Evolutionary conservation across 768 basidiomycete genomes (phyloP).

Genomic region (Candolleomyces eurysporus): DNA sequence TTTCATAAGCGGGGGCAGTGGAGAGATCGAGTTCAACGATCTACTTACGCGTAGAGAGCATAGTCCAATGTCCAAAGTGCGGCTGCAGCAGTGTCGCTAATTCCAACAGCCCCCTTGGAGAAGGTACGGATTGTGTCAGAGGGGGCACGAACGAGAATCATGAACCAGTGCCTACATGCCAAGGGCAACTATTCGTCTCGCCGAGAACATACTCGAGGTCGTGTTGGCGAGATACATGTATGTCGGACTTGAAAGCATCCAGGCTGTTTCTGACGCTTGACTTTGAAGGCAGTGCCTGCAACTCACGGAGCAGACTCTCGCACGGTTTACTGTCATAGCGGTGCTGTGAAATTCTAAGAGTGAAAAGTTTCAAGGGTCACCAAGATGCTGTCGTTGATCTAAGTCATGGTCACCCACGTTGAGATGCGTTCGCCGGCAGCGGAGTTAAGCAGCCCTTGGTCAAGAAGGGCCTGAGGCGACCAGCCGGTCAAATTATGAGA

Average conservation of each 20-base stretch:
- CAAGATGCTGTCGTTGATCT: neutral
- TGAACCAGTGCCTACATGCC: conserved; percentile 29
- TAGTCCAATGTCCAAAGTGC: conserved; percentile 71
- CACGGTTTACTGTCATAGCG: conserved; percentile 60
- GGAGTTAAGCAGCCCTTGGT: conserved; percentile 45
- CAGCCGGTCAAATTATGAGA: conserved; percentile 47
- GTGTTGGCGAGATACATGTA: conserved; percentile 41
- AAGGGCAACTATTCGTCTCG: conserved; percentile 52
- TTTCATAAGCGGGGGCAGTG: neutral
- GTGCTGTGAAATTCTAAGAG: conserved; percentile 52
- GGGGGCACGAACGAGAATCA: neutral
- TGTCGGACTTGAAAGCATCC: conserved; percentile 47
- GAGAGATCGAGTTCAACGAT: neutral
- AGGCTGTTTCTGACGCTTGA: conserved; percentile 53
- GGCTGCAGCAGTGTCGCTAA: conserved; percentile 67
- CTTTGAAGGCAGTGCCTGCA: conserved; percentile 67
- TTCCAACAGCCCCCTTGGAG: conserved; percentile 44
- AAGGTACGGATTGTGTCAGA: neutral
- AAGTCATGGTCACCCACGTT: conserved; percentile 35
- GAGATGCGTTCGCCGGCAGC: conserved; percentile 46
- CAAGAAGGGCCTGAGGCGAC: conserved; percentile 59
- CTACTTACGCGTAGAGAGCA: conserved; percentile 48
- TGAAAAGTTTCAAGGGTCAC: neutral
- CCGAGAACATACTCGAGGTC: conserved; percentile 62
- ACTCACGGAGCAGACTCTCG: conserved; percentile 43